Percentiles rank a stretch among this genome's conserved stretches.
Evolutionary conservation across 2,329 filamentous ascomycete species (phyloP).

Genomic region (Exophiala sideris): DNA sequence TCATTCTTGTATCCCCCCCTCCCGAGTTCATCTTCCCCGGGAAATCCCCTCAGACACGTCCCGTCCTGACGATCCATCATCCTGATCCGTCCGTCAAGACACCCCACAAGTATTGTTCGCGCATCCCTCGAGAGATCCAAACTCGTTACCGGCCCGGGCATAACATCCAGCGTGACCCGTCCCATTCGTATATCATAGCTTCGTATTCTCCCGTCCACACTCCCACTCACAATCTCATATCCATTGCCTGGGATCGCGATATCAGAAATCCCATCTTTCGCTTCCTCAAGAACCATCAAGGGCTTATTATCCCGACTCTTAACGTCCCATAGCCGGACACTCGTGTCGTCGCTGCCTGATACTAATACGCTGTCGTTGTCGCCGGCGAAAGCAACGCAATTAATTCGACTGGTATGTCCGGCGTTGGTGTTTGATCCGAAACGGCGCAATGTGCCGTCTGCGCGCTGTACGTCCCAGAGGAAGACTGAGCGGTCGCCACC

Average conservation of each 20-base stretch:
- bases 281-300: constrained; percentile 70
- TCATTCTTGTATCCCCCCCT: constrained; percentile 54
- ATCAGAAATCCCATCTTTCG: constrained; percentile 57
- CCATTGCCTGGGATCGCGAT: constrained; percentile 16
- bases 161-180: constrained; percentile 64
- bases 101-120: constrained; percentile 69
- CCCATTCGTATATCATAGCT: constrained; percentile 82
- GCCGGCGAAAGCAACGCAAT: constrained; percentile 75
- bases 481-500: constrained; percentile 91
- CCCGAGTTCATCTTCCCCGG: constrained; percentile 38
- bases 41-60: constrained; percentile 68
- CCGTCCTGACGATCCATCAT: constrained; percentile 78
- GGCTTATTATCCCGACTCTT: constrained; percentile 57
- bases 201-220: constrained; percentile 79
- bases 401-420: constrained; percentile 70
- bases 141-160: constrained; percentile 69
- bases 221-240: constrained; percentile 62
- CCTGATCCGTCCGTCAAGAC: constrained; percentile 71
- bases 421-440: constrained; percentile 55
- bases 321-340: constrained; percentile 72
- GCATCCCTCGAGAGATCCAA: constrained; percentile 68
- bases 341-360: constrained; percentile 70
- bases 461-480: constrained; percentile 87
- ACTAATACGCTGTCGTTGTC: constrained; percentile 67
- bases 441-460: constrained; percentile 66